phyloP scores from a whole-genome alignment of 306 rosid species.

The Prunus dulcis region DNA sequence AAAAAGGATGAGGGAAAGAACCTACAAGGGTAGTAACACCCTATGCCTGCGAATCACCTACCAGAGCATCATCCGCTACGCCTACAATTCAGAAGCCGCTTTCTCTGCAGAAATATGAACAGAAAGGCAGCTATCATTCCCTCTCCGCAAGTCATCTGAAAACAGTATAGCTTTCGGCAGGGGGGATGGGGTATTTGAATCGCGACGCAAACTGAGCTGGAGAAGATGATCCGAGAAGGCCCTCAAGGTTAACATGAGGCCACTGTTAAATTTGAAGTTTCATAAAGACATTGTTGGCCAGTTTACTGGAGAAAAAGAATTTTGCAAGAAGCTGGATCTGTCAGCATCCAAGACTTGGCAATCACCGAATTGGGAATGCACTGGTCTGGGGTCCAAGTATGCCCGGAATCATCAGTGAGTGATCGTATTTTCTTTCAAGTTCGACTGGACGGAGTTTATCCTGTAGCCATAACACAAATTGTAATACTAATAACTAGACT shows the following conservation, averaged over 20 bases:
- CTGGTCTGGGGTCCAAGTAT: conserved; percentile 15
- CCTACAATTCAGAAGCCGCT: conserved; percentile 11
- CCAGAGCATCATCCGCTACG: conserved; percentile 7
- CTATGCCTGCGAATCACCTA: conserved; percentile 29
- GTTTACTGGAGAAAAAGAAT: conserved; percentile 34
- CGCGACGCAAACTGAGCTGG: conserved; percentile 24
- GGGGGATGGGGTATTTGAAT: conserved; percentile 25
- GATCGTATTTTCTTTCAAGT: conserved; percentile 45
- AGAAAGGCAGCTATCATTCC: conserved; percentile 6
- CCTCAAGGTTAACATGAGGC: conserved; percentile 39
- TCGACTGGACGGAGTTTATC: conserved; percentile 54
- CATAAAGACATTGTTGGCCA: conserved; percentile 31
- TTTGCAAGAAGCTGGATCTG: conserved; percentile 32
- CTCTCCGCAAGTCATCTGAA: conserved; percentile 28
- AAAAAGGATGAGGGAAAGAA: conserved; percentile 18
- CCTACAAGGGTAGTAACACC: conserved; percentile 27
- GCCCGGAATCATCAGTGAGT: conserved; percentile 30
- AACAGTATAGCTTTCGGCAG: conserved; percentile 14
- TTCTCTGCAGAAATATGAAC: conserved; percentile 16
- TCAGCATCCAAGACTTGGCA: conserved; percentile 23
- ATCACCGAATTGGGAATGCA: conserved; percentile 4
- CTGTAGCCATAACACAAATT: conserved; percentile 35
- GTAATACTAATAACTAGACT: conserved; percentile 10
- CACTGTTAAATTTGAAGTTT: conserved; percentile 36
- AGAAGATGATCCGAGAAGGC: conserved; percentile 24